Conservation (phyloP, 495 filamentous ascomycete genomes). For the Podospora tetraspora region DNA sequence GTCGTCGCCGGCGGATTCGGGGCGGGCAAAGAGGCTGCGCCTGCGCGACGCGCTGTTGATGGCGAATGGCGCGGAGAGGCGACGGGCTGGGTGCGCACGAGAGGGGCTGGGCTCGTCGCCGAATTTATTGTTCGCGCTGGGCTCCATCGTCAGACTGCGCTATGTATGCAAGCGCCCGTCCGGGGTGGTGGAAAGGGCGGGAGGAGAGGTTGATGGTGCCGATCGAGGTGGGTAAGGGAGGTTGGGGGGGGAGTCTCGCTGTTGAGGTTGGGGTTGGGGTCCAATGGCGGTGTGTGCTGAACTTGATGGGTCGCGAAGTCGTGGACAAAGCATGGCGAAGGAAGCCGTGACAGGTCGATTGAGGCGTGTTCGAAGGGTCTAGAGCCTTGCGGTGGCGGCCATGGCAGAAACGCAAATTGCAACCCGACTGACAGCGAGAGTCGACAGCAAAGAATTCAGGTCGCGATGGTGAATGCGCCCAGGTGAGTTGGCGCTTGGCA, state of each 20-base stretch:
- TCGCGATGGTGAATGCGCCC: background rate
- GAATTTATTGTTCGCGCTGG: conserved; percentile 12
- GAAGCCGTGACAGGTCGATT: background rate
- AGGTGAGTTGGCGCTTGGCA: background rate
- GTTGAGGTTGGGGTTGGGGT: background rate
- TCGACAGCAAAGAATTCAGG: background rate
- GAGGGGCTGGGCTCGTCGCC: conserved; percentile 1
- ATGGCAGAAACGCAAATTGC: background rate
- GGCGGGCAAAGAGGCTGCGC: conserved; percentile 22
- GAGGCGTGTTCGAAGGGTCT: background rate
- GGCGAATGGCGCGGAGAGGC: conserved; percentile 19
- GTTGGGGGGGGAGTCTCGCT: too few species aligned
- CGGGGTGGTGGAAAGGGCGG: background rate
- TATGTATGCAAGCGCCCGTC: background rate
- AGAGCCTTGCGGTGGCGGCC: background rate
- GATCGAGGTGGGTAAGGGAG: background rate
- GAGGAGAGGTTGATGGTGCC: background rate
- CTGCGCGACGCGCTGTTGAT: conserved; percentile 26
- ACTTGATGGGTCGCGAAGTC: background rate
- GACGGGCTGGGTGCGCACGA: conserved; percentile 14
- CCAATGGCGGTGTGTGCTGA: background rate
- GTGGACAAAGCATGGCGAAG: background rate
- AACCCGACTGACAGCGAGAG: background rate
- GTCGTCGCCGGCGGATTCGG: conserved; percentile 17
- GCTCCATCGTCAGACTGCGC: conserved; percentile 24